These are phyloP conservation scores for Nakazawaea ambrosiae DNA, from an alignment of 805 yeast species.

Conservation along the genomic window DNA sequence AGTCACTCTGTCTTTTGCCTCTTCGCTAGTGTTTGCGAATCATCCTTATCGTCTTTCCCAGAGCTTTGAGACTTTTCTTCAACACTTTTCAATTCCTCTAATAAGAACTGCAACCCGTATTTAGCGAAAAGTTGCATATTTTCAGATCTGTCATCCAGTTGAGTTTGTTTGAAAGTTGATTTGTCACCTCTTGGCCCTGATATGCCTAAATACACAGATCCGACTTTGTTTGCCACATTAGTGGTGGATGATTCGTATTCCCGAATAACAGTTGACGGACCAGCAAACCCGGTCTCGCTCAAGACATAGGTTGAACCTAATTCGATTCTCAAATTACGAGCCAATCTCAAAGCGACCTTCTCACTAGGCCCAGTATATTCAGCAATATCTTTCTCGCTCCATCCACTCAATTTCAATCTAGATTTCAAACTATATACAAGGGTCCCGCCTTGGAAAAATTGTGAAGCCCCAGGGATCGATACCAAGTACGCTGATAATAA, in stretches of 20 bases:
- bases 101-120: conserved; percentile 53
- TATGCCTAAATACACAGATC: conserved; percentile 67
- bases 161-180: conserved; percentile 39
- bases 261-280: conserved; percentile 49
- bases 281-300: conserved; percentile 86
- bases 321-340: conserved; percentile 72
- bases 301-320: conserved; percentile 77
- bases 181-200: conserved; percentile 56
- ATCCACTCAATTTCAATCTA: conserved; percentile 68
- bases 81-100: conserved; percentile 42
- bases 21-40: no score
- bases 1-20: no score
- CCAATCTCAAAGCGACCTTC: conserved; percentile 65
- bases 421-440: conserved; percentile 73
- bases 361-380: conserved; percentile 80
- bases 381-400: conserved; percentile 64
- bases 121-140: conserved; percentile 78
- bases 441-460: conserved; percentile 79
- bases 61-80: no score
- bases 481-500: conserved; percentile 73
- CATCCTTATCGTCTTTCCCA: no score
- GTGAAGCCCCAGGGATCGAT: conserved; percentile 79
- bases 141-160: conserved; percentile 41
- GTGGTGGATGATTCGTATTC: conserved; percentile 14
- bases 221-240: conserved; percentile 30